Conservation (phyloP, 176 grass and related monocot species). For the Lolium multiflorum region DNA sequence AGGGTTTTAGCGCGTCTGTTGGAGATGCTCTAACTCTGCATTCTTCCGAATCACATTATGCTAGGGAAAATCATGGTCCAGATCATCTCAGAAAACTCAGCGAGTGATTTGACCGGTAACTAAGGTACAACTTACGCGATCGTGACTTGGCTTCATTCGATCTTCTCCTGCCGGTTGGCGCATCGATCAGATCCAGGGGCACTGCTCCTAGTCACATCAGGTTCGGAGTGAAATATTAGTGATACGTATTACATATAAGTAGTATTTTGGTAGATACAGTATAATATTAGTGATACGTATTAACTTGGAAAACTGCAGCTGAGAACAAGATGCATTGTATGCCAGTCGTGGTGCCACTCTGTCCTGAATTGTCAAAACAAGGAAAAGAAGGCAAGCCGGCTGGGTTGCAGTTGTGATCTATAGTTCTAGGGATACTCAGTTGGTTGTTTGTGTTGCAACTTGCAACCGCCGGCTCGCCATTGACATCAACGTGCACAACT, state of each 20-base stretch:
- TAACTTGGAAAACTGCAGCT: background rate
- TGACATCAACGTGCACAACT: constrained; percentile 3
- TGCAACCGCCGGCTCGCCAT: background rate
- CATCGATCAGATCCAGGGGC: background rate
- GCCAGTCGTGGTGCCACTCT: background rate
- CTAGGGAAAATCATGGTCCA: background rate
- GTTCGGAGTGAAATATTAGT: too few relatives aligned
- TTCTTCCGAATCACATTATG: background rate
- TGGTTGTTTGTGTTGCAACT: constrained; percentile 1
- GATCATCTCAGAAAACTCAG: background rate
- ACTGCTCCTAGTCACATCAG: constrained; percentile 18
- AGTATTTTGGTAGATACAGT: too few relatives aligned
- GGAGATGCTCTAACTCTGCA: background rate
- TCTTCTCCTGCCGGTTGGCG: background rate
- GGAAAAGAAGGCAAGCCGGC: background rate
- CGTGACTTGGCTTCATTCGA: background rate
- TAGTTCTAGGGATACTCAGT: too few relatives aligned
- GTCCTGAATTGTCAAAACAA: background rate
- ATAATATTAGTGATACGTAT: background rate
- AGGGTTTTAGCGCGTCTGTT: too few relatives aligned
- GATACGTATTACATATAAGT: background rate
- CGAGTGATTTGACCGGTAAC: background rate
- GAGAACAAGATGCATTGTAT: background rate
- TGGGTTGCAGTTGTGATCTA: background rate
- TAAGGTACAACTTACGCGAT: background rate